Base-by-base conservation (phyloP, 2,329 filamentous ascomycete species). In the Alternaria viburni region DNA sequence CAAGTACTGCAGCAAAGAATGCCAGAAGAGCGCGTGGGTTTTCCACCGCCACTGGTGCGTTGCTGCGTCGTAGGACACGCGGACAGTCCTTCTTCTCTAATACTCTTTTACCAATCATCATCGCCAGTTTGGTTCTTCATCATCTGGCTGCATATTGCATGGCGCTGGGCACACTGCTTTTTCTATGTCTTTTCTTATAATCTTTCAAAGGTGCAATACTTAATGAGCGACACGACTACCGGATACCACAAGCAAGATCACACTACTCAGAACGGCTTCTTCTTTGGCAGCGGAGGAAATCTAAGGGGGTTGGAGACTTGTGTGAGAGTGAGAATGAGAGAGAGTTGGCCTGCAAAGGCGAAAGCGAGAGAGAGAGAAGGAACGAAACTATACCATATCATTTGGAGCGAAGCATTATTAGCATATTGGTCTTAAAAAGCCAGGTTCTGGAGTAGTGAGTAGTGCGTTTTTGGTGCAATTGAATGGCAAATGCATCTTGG, bases 1-100 rank as follows among this genome's bases (percentile, higher is more conserved):
- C 66, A 99, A 99, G 81, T 97, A 97, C 84, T 99, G 96, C 89
- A 97, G 94, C 87, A 99, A 99, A 82, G 96, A 99, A 81, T 99
- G 96, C 82, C 96, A 99, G 83, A 98, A 98, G 85, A 96, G 93
- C 73, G 96, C 96, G 10, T 99, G 96, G 96, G 93, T 96, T 26
- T 98, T 93, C 81, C 96, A 99, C 79, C 90, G 96, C 65, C 96
- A 98, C 82, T 99, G 96, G 96, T 99, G 96, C 79, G 91, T 96
- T 62, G 90, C 91, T 63, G 92, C 92, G 15, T 86, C 86, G 59
- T 79, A 76, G 55, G 55, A 64, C 49, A 58, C 57, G 44, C 50
- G 45, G 32, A 70, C 41, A 10, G 23, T 66, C 64, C 62, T 61
- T 70, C 70, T 68, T 70, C 67, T 57, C 61, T 66, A 70, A 67